phyloP scores from a whole-genome alignment of 495 filamentous ascomycete genomes.

The Hypoxylon subgilvum region DNA sequence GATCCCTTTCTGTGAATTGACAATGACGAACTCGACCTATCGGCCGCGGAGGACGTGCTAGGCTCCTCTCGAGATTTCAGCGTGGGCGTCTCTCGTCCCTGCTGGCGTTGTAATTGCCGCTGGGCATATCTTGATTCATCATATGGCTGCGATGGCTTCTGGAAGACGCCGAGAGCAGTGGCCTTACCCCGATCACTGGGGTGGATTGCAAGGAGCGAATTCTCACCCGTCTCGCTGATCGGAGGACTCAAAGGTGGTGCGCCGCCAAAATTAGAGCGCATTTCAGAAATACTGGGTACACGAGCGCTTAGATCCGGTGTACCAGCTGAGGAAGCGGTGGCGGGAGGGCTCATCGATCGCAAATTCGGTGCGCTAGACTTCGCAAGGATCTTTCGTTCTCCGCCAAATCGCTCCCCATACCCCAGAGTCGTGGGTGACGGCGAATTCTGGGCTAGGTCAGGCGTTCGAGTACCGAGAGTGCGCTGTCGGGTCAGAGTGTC shows the following conservation, averaged over 20 bases:
- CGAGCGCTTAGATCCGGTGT: constrained; percentile 40
- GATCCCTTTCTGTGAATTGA: constrained; percentile 31
- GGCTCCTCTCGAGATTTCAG: constrained; percentile 43
- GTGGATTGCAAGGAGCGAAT: constrained; percentile 64
- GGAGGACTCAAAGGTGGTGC: constrained; percentile 75
- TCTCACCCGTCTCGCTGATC: constrained; percentile 70
- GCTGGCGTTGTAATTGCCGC: constrained; percentile 78
- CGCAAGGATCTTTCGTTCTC: constrained; percentile 46
- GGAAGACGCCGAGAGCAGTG: constrained; percentile 82
- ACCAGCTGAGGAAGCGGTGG: constrained; percentile 38
- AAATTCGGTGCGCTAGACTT: constrained; percentile 58
- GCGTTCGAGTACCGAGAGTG: constrained; percentile 56
- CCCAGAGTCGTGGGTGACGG: constrained; percentile 41
- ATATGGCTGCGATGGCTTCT: constrained; percentile 75
- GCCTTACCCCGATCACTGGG: constrained; percentile 84
- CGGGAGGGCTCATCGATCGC: constrained; percentile 50
- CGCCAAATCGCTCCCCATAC: constrained; percentile 43
- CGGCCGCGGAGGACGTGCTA: constrained; percentile 32
- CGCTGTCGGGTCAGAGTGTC: constrained; percentile 72
- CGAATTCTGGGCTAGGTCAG: constrained; percentile 46
- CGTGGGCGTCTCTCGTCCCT: constrained; percentile 63
- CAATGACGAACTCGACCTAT: constrained; percentile 45
- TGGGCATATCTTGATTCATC: constrained; percentile 85
- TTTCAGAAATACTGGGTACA: constrained; percentile 42
- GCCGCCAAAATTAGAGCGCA: constrained; percentile 54